These are phyloP conservation scores for Litchi chinensis DNA, from an alignment of 345 rosid genomes.

Conservation along the genomic window DNA sequence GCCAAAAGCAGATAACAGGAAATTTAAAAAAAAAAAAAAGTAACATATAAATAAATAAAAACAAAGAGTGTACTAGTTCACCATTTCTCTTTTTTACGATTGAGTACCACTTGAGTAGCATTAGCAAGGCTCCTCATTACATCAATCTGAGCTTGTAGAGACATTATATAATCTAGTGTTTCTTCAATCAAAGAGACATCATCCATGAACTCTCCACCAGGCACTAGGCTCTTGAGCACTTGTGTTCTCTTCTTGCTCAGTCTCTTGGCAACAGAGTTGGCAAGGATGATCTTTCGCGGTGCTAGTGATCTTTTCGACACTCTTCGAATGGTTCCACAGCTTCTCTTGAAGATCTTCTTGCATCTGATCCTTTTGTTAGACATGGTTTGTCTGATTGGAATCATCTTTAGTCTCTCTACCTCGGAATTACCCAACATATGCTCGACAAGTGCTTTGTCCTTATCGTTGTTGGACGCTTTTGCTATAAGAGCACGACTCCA, in stretches of 20 bases:
- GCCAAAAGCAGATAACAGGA: background rate
- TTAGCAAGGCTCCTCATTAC: constrained; percentile 62
- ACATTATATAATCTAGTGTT: constrained; percentile 79
- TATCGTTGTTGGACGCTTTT: constrained; percentile 43
- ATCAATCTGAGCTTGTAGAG: constrained; percentile 79
- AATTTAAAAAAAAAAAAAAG: background rate
- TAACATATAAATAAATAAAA: background rate
- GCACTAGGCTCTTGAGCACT: constrained; percentile 64
- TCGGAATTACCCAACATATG: constrained; percentile 46
- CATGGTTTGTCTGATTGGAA: constrained; percentile 12
- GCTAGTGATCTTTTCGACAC: constrained; percentile 13
- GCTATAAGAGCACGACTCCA: constrained; percentile 88
- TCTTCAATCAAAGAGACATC: constrained; percentile 63
- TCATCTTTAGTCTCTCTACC: constrained; percentile 26
- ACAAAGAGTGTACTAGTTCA: constrained; percentile 12
- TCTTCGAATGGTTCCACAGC: constrained; percentile 34
- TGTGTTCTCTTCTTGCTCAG: constrained; percentile 59
- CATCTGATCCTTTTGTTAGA: constrained; percentile 50
- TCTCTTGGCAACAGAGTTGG: constrained; percentile 38
- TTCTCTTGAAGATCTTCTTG: constrained; percentile 65
- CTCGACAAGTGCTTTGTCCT: constrained; percentile 38
- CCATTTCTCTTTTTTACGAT: constrained; percentile 28
- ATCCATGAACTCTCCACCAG: constrained; percentile 73
- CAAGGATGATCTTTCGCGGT: constrained; percentile 5
- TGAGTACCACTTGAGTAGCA: constrained; percentile 25